A percentile compares a stretch with the other conserved stretches of the same genome.
These are phyloP conservation scores for Hyphodiscus sp. DNA, from an alignment of 2,329 filamentous ascomycete genomes.

Conservation along the genomic window DNA sequence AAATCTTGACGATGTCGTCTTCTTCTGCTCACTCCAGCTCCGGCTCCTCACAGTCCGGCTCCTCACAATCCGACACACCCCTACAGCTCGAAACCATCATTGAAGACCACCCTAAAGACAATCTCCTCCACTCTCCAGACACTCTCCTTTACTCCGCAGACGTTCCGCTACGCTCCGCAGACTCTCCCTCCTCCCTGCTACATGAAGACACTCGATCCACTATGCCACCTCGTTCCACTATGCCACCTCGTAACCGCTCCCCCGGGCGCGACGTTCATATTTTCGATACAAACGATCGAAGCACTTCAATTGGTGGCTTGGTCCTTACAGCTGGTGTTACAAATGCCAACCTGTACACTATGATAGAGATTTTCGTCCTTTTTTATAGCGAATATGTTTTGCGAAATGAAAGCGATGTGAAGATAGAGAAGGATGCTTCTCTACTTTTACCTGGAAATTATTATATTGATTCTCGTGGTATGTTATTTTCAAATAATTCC, in stretches of 20 bases:
- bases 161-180: background rate
- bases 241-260: background rate
- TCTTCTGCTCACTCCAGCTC: slow-evolving; percentile 8
- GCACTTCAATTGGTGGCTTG: too few species aligned
- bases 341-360: slow-evolving; percentile 9
- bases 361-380: slow-evolving; percentile 5
- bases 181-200: background rate
- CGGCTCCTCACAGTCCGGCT: background rate
- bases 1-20: slow-evolving; percentile 7
- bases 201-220: background rate
- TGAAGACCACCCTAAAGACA: background rate
- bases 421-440: slow-evolving; percentile 10
- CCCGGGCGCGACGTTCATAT: background rate
- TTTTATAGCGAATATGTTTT: slow-evolving; percentile 5
- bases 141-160: background rate
- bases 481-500: background rate
- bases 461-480: slow-evolving; percentile 12
- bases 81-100: slow-evolving; percentile 2
- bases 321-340: slow-evolving; percentile 8
- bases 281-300: slow-evolving; percentile 4
- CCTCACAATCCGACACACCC: slow-evolving; percentile 2
- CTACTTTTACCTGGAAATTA: slow-evolving; percentile 10
- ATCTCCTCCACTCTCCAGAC: background rate
- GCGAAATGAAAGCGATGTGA: slow-evolving; percentile 8
- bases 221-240: background rate